Evolutionary conservation across 495 filamentous ascomycete genomes (phyloP).

Genomic region (Xylaria cubensis): DNA sequence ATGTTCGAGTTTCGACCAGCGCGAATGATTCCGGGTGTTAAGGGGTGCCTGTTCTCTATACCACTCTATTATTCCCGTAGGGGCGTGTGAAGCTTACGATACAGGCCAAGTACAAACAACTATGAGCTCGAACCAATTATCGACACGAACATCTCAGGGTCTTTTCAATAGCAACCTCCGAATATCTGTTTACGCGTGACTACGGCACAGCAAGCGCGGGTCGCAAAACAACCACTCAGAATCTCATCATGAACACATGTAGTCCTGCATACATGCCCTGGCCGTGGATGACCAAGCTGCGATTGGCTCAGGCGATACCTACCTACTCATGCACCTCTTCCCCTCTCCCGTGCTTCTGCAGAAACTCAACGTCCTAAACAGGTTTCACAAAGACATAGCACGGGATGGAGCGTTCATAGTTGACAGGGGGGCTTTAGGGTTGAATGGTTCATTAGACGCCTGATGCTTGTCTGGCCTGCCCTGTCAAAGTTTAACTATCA

Average conservation of each 20-base stretch:
- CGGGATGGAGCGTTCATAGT: not conserved
- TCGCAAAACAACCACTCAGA: constrained; percentile 6
- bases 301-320: constrained; percentile 20
- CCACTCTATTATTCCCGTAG: not conserved
- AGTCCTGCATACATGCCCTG: constrained; percentile 13
- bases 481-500: not conserved
- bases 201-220: constrained; percentile 23
- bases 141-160: not conserved
- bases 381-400: constrained; percentile 7
- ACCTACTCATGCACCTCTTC: constrained; percentile 13
- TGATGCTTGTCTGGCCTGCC: constrained; percentile 12
- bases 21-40: not conserved
- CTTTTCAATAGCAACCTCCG: not conserved
- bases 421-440: not conserved
- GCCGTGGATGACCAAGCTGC: not conserved
- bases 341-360: constrained; percentile 9
- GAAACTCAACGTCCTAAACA: constrained; percentile 4
- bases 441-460: constrained; percentile 26
- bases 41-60: not conserved
- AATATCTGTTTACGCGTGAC: constrained; percentile 15
- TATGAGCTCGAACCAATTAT: not conserved
- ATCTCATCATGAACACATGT: not conserved
- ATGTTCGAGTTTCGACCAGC: not conserved
- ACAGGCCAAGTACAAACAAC: not conserved
- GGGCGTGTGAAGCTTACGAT: not conserved